phyloP scores from a whole-genome alignment of 805 yeast species.

The Priceomyces haplophilus region DNA sequence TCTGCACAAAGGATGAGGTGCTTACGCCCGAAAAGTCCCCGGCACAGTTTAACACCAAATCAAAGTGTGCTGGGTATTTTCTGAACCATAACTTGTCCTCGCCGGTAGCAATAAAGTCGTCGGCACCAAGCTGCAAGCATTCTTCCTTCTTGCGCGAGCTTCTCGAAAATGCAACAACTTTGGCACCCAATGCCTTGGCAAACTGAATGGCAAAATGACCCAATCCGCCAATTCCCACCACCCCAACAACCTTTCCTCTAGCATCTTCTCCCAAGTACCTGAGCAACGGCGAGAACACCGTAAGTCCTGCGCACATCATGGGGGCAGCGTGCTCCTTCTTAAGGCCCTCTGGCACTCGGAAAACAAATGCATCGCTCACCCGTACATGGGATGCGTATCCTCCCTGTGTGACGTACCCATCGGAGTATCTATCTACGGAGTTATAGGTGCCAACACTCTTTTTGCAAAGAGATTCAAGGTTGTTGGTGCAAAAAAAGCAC shows the following conservation, averaged over 20 bases:
- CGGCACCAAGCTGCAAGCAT: constrained; percentile 31
- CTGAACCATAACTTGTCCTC: constrained; percentile 44
- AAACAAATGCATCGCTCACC: constrained; percentile 42
- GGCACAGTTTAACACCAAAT: constrained; percentile 53
- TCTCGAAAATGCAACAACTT: constrained; percentile 46
- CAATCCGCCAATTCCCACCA: constrained; percentile 65
- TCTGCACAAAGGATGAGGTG: constrained; percentile 5
- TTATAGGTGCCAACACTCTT: constrained; percentile 51
- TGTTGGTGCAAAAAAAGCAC: constrained; percentile 51
- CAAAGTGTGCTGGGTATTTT: constrained; percentile 36
- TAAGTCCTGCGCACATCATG: constrained; percentile 55
- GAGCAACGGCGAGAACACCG: constrained; percentile 50
- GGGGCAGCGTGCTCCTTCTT: constrained; percentile 48
- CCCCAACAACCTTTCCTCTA: constrained; percentile 43
- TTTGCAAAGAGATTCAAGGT: constrained; percentile 49
- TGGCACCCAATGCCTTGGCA: constrained; percentile 64
- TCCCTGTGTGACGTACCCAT: constrained; percentile 37
- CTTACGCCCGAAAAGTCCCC: constrained; percentile 50
- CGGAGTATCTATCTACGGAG: constrained; percentile 31
- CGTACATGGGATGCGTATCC: constrained; percentile 51
- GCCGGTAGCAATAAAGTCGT: constrained; percentile 46
- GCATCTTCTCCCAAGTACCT: constrained; percentile 34
- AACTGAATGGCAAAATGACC: constrained; percentile 62
- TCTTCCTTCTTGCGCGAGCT: constrained; percentile 28
- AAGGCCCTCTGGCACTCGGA: constrained; percentile 47